phyloP scores from a whole-genome alignment of 2,329 filamentous ascomycete species.

The Orbilia quercus region DNA sequence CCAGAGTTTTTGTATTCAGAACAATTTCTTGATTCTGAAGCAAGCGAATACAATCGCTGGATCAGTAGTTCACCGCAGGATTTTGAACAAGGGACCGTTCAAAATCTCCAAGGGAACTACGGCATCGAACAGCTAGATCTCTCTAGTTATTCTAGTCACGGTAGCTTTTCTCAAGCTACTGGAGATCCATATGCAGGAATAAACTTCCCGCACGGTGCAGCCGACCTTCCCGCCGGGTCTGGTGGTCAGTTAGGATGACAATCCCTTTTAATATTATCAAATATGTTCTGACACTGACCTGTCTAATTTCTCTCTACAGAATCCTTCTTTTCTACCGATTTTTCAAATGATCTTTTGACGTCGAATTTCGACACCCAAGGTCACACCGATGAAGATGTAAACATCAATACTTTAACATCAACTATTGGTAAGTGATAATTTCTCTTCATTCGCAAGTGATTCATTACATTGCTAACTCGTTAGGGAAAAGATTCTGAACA shows the following conservation, averaged over 20 bases:
- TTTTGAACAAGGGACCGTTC: slow-evolving; percentile 36
- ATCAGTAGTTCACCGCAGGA: slow-evolving; percentile 31
- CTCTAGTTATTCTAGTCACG: slow-evolving; percentile 42
- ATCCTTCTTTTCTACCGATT: too few species aligned
- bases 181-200: slow-evolving; percentile 24
- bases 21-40: background rate
- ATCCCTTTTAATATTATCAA: too few species aligned
- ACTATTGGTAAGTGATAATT: too few species aligned
- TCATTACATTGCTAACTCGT: too few species aligned
- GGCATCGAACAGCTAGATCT: slow-evolving; percentile 27
- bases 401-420: too few species aligned
- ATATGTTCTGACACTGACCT: too few species aligned
- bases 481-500: too few species aligned
- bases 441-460: too few species aligned
- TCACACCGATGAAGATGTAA: too few species aligned
- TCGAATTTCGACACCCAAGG: too few species aligned
- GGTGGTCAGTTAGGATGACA: slow-evolving; percentile 44
- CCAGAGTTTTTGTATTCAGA: background rate
- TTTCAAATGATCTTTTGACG: too few species aligned
- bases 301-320: too few species aligned
- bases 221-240: slow-evolving; percentile 34
- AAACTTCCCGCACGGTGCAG: slow-evolving; percentile 22
- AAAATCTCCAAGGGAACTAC: slow-evolving; percentile 15
- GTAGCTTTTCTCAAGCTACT: slow-evolving; percentile 24
- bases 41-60: background rate